A percentile compares a stretch with the other conserved stretches of the same genome.
These are phyloP conservation scores for Suillus sp. DNA, from an alignment of 768 basidiomycete species.

Conservation along the genomic window DNA sequence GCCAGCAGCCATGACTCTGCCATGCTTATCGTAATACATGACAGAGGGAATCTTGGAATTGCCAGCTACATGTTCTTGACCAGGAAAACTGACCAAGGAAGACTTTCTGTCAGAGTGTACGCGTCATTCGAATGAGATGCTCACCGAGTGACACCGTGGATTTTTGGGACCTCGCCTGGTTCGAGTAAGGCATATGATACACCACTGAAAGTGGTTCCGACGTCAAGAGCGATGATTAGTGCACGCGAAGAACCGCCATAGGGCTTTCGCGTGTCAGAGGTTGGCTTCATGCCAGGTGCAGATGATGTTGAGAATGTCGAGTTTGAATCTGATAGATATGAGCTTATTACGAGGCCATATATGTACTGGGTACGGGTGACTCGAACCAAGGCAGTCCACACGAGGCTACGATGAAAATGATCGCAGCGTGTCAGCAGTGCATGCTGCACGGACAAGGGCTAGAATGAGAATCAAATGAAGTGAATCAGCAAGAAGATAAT, in stretches of 20 bases:
- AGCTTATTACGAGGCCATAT: slow-evolving; percentile 15
- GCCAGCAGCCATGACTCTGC: slow-evolving; percentile 69
- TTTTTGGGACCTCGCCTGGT: slow-evolving; percentile 79
- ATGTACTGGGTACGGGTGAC: slow-evolving; percentile 15
- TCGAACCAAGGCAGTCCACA: slow-evolving; percentile 15
- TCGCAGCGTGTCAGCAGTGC: not conserved
- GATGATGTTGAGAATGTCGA: slow-evolving; percentile 11
- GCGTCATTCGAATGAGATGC: slow-evolving; percentile 18
- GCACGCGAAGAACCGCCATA: slow-evolving; percentile 64
- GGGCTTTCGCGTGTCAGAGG: slow-evolving; percentile 71
- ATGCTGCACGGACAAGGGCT: not conserved
- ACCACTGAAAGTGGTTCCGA: slow-evolving; percentile 83
- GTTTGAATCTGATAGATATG: slow-evolving; percentile 7
- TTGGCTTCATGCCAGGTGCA: slow-evolving; percentile 46
- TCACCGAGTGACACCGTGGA: slow-evolving; percentile 78
- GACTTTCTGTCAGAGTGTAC: not conserved
- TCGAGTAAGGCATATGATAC: slow-evolving; percentile 84
- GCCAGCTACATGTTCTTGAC: slow-evolving; percentile 83
- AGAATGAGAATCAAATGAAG: slow-evolving; percentile 5
- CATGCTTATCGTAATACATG: slow-evolving; percentile 71
- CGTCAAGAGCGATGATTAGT: slow-evolving; percentile 77
- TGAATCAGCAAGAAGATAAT: slow-evolving; percentile 6
- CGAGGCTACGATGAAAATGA: slow-evolving; percentile 10
- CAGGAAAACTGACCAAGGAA: slow-evolving; percentile 61
- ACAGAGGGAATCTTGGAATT: slow-evolving; percentile 83